A percentile compares a stretch with the other conserved stretches of the same genome.
Evolutionary conservation across 2,329 filamentous ascomycete species (phyloP).

Genomic region (Neonectria neomacrospora): DNA sequence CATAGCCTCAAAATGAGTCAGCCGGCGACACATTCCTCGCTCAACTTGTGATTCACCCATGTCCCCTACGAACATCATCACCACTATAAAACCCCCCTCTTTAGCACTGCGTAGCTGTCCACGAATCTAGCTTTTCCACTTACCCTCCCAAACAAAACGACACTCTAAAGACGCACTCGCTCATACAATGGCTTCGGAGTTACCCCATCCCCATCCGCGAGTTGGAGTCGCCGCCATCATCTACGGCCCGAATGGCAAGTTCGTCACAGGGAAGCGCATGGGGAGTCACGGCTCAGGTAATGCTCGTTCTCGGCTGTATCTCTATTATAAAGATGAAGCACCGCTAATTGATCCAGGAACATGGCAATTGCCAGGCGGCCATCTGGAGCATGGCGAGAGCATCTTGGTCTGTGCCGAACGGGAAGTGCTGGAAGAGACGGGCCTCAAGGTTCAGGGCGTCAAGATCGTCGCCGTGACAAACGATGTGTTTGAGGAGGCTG

Average conservation of each 20-base stretch:
- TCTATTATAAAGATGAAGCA: accelerated
- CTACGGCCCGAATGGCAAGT: constrained; percentile 53
- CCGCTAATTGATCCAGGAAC: constrained; percentile 55
- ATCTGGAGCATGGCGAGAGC: constrained; percentile 76
- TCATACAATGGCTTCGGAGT: constrained; percentile 29
- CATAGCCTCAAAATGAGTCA: constrained; percentile 1
- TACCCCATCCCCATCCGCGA: constrained; percentile 47
- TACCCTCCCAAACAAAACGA: no score
- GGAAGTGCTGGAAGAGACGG: constrained; percentile 78
- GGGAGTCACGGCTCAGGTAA: constrained; percentile 62
- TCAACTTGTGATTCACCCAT: background rate
- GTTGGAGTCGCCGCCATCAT: constrained; percentile 63
- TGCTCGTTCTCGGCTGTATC: constrained; percentile 5
- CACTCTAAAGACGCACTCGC: background rate
- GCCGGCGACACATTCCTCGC: background rate
- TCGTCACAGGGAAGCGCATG: constrained; percentile 60
- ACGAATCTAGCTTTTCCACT: no score
- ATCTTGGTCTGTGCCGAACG: constrained; percentile 71
- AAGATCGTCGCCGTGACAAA: constrained; percentile 73
- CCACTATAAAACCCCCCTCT: background rate
- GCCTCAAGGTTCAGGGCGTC: constrained; percentile 63
- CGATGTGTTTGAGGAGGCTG: constrained; percentile 67
- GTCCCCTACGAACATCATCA: no score
- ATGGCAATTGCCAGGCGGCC: constrained; percentile 77
- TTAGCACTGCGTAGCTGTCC: background rate